Conservation (phyloP, 2,329 filamentous ascomycete genomes). For the Diaporthe caulivora region DNA sequence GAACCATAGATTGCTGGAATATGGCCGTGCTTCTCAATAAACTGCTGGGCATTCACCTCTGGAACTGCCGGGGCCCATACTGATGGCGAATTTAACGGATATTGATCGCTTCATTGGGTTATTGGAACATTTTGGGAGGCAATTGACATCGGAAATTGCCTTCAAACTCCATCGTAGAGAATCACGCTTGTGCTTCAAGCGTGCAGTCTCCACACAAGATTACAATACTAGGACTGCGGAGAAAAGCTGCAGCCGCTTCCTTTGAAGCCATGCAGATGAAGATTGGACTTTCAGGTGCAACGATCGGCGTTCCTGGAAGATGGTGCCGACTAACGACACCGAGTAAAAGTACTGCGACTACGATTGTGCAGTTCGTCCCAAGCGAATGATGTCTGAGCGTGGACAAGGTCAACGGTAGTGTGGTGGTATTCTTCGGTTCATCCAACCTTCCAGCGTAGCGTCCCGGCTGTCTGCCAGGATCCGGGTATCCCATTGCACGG, state of each 20-base stretch:
- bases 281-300: not conserved
- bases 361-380: not conserved
- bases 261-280: not conserved
- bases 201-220: not conserved
- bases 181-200: not conserved
- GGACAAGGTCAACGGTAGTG: not conserved
- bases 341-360: not conserved
- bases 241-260: not conserved
- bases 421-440: conserved; percentile 15
- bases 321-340: not conserved
- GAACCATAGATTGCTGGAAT: not conserved
- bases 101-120: not conserved
- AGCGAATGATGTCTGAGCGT: conserved; percentile 11
- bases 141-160: not conserved
- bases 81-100: not conserved
- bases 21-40: not conserved
- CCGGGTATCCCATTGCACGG: not conserved
- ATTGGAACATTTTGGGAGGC: not conserved
- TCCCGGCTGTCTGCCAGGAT: conserved; percentile 17
- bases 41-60: not conserved
- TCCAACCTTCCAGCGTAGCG: conserved; percentile 22
- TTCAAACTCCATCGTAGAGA: too few relatives aligned
- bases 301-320: not conserved
- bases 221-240: not conserved
- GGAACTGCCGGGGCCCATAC: not conserved